Percentiles rank a stretch among this genome's conserved stretches.
Conservation (phyloP, 2,329 filamentous ascomycete genomes). For the Penicillium sp. region DNA sequence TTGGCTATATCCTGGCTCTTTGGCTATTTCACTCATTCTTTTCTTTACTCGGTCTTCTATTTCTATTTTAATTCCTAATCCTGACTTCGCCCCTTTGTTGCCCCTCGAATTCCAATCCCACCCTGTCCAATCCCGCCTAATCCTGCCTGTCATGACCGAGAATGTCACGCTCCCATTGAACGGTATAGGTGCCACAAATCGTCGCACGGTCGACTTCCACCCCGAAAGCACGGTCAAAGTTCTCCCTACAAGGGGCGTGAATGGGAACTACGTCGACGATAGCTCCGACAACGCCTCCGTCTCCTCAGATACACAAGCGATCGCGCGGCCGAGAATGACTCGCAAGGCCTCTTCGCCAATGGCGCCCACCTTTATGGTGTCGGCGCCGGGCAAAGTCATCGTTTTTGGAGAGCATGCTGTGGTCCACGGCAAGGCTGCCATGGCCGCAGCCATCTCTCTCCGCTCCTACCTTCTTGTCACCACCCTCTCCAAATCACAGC, state of each 20-base stretch:
- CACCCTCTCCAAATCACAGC: constrained; percentile 84
- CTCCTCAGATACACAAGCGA: constrained; percentile 17
- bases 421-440: constrained; percentile 94
- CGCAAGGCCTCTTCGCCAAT: constrained; percentile 55
- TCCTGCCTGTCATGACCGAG: constrained; percentile 10
- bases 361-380: constrained; percentile 94
- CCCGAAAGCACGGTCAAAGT: constrained; percentile 21
- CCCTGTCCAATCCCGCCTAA: not conserved
- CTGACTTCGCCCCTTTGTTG: not conserved
- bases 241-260: constrained; percentile 15
- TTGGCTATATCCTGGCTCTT: not conserved
- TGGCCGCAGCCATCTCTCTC: constrained; percentile 91
- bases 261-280: constrained; percentile 14
- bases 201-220: constrained; percentile 29
- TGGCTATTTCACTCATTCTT: not conserved
- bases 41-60: not conserved
- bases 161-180: constrained; percentile 29
- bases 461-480: constrained; percentile 96
- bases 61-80: constrained; percentile 1
- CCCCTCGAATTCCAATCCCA: constrained; percentile 11
- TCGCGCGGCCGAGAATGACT: constrained; percentile 19
- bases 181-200: constrained; percentile 26
- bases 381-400: constrained; percentile 95
- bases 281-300: constrained; percentile 32
- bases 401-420: constrained; percentile 97